A percentile compares a stretch with the other conserved stretches of the same genome.
phyloP scores from a whole-genome alignment of 495 filamentous ascomycete species.

The Clavariopsis aquatica region DNA sequence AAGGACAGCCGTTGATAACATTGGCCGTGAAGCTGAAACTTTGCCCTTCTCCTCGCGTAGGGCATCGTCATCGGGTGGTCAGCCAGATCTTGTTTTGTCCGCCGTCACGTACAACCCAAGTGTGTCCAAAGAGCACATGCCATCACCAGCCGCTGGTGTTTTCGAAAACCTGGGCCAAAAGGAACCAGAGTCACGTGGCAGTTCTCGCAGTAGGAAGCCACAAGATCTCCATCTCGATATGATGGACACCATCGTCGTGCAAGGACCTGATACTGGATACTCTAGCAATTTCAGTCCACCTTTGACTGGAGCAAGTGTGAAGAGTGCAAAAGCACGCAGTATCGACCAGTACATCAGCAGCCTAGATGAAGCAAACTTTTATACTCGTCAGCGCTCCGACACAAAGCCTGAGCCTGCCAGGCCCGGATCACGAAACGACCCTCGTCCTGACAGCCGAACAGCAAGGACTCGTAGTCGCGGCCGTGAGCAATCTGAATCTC shows the following conservation, averaged over 20 bases:
- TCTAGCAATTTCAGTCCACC: constrained; percentile 41
- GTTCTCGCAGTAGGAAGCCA: constrained; percentile 78
- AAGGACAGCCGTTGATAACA: constrained; percentile 32
- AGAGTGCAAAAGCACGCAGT: constrained; percentile 56
- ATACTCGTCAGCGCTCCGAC: constrained; percentile 54
- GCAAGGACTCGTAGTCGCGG: constrained; percentile 47
- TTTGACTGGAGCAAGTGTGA: constrained; percentile 41
- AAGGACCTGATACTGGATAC: constrained; percentile 15
- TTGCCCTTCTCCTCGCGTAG: constrained; percentile 33
- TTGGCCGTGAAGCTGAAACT: constrained; percentile 35
- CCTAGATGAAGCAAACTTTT: constrained; percentile 71
- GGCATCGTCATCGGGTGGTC: constrained; percentile 21
- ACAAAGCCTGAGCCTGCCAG: constrained; percentile 44
- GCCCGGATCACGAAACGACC: constrained; percentile 53
- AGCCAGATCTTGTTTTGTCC: constrained; percentile 33
- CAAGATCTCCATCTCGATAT: constrained; percentile 65
- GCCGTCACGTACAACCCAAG: constrained; percentile 37
- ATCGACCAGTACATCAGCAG: constrained; percentile 88
- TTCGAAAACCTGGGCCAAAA: constrained; percentile 59
- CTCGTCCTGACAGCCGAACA: constrained; percentile 31
- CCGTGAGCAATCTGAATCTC: constrained; percentile 67
- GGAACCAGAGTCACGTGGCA: constrained; percentile 58
- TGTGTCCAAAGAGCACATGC: constrained; percentile 45
- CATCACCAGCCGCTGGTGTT: constrained; percentile 58
- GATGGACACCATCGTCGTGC: constrained; percentile 31